Base-by-base conservation (phyloP, 495 filamentous ascomycete genomes). In the Penicillium maclennaniae region DNA sequence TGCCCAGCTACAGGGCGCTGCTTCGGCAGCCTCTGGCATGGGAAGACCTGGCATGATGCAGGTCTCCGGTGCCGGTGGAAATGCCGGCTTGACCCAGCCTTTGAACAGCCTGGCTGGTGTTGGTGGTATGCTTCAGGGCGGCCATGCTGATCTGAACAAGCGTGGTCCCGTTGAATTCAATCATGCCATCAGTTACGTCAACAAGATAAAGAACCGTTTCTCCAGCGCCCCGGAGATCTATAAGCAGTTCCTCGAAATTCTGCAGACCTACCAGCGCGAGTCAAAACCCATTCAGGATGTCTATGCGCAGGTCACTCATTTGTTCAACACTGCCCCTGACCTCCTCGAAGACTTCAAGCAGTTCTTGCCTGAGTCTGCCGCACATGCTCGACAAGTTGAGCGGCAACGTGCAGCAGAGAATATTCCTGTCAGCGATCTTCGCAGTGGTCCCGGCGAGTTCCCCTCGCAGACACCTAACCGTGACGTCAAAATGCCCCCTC, bases 151-250 rank as follows among this genome's bases (percentile, higher is more conserved):
- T 37, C 67, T 88, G 53, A 90, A 92, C 69, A 93, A 93, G 72
- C 81, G 91, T 53, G 91, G 91, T 10, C 95, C 95, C 12, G 95
- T 99, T 2, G 95, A 99, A 65, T 99, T 99, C 73, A 99, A 99
- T 69, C 95, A 99, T 74, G 95, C 95, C 0, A 99, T 99, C 54
- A 97, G 91, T 66, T 99, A 99, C 65, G 95, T 99, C 42, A 99
- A 99, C 67, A 99, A 99, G 73, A 99, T 99, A 49, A 99, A 99
- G 93, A 99, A 97, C 66, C 93, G 95, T 38, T 99, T 97, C 67
- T 83, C 93, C 42, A 83, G 86, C 57, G 89, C 93, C 53, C 95
- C 95, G 7, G 95, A 99, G 63, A 97, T 97, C 49, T 99, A 99
- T 76, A 99, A 99, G 63, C 91, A 97, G 62, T 99, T 99, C 65